Base-by-base conservation (phyloP, 495 filamentous ascomycete genomes). In the Aspergillus sclerotioniger region DNA sequence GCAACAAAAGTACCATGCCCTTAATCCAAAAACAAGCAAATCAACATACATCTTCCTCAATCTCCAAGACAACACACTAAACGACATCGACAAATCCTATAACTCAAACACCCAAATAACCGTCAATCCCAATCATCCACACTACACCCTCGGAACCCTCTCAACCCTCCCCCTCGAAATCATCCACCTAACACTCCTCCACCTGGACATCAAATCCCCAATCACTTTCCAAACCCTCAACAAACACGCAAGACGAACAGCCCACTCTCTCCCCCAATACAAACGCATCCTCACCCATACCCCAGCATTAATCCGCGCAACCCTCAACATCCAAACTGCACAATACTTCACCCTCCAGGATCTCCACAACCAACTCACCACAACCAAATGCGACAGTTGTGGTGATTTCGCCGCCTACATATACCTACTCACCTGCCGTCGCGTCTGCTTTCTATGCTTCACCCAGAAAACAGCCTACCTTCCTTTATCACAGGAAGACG, bases 381-480 rank as follows among this genome's bases (percentile, higher is more conserved):
- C 65, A n/a, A 64, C 52, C 17, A 50, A 70, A 37, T 73, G 71
- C 54, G 61, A 65, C 19, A 67, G 46, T 12, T 77, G 74, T 60
- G 54, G 61, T 33, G 63, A 62, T 21, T 75, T 71, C 39, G 72
- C 71, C 47, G 61, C 56, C 13, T 70, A 76, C 53, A 50, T 76
- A 16, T 75, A 76, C 45, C 54, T 74, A 29, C 58, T 71, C 50
- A 72, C 67, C 17, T 75, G 72, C 58, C 61, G 62, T 39, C 67
- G 70, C 32, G 69, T 75, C 37, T 74, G 73, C 63, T 75, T 66
- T 54, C 65, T 64, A 25, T 76, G 72, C 61, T 73, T 74, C 52
- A 65, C 62, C 16, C 39, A 52, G 45, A 25, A 61, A 9, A 12
- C 28, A 0, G 51, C 58, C 25, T 72, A 67, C 48, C 60, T 67